phyloP scores from a whole-genome alignment of 2,329 filamentous ascomycete species.

The Huntiella decipiens region DNA sequence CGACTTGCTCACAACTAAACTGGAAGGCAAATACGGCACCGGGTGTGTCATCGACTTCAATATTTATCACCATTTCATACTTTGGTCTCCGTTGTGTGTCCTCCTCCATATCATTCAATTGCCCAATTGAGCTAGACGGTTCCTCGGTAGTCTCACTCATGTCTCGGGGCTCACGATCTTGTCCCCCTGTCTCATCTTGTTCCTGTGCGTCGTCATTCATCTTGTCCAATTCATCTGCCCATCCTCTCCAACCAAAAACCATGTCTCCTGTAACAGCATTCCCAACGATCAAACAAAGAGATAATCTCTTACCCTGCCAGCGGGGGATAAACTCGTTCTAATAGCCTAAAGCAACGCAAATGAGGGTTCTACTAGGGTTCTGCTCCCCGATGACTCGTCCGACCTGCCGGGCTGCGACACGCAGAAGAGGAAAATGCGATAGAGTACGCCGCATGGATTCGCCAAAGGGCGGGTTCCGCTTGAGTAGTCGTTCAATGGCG shows the following conservation, averaged over 20 bases:
- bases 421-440: constrained; percentile 47
- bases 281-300: constrained; percentile 31
- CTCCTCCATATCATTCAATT: too few relatives aligned
- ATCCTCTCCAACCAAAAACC: constrained; percentile 47
- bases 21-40: constrained; percentile 42
- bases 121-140: too few relatives aligned
- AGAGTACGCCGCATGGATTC: constrained; percentile 45
- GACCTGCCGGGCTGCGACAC: constrained; percentile 18
- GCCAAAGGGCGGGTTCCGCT: constrained; percentile 70
- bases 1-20: constrained; percentile 74
- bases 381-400: background rate
- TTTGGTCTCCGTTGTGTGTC: too few relatives aligned
- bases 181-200: background rate
- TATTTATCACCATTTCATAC: background rate
- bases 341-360: constrained; percentile 52
- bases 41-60: constrained; percentile 29
- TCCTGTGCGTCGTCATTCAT: background rate
- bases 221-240: constrained; percentile 43
- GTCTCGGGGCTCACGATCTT: background rate
- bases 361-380: constrained; percentile 14
- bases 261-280: constrained; percentile 31
- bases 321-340: constrained; percentile 41
- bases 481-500: constrained; percentile 57
- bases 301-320: constrained; percentile 47
- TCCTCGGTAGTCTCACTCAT: too few relatives aligned